These are phyloP conservation scores for Suhomyces kilbournensis DNA, from an alignment of 805 yeast species.

Conservation along the genomic window DNA sequence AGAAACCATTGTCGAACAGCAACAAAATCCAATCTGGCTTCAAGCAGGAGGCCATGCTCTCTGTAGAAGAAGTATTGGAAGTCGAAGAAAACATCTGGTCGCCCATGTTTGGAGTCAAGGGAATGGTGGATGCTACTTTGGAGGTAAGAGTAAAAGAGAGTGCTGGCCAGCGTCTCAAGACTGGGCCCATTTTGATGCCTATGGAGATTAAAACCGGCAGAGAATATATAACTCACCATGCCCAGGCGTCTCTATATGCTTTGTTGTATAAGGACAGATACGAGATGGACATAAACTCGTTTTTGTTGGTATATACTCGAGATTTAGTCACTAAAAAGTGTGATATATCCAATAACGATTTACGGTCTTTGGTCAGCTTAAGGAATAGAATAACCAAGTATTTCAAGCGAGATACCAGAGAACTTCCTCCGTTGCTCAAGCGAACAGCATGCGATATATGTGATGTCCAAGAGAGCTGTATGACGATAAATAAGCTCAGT, in stretches of 20 bases:
- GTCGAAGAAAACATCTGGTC: constrained; percentile 93
- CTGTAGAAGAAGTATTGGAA: constrained; percentile 64
- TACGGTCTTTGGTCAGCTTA: constrained; percentile 65
- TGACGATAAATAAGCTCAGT: constrained; percentile 57
- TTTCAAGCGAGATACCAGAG: constrained; percentile 48
- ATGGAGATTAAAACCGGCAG: constrained; percentile 89
- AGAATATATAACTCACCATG: constrained; percentile 66
- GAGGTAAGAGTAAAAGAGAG: constrained; percentile 42
- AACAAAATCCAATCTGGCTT: constrained; percentile 8
- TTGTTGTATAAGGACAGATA: constrained; percentile 78
- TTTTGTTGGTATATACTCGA: constrained; percentile 72
- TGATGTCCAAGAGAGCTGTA: constrained; percentile 53
- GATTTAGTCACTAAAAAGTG: constrained; percentile 52
- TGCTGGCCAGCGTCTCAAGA: constrained; percentile 11
- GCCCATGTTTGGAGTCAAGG: constrained; percentile 84
- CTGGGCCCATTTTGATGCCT: constrained; percentile 60
- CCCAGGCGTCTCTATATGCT: constrained; percentile 82
- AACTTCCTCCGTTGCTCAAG: constrained; percentile 52
- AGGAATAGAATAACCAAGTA: constrained; percentile 67
- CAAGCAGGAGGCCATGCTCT: constrained; percentile 6
- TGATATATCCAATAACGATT: constrained; percentile 51
- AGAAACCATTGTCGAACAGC: constrained; percentile 11
- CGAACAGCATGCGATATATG: constrained; percentile 63
- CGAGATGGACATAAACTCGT: constrained; percentile 60
- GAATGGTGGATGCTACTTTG: constrained; percentile 84